Percentiles rank a stretch among this genome's conserved stretches.
Conservation (phyloP, 2,329 filamentous ascomycete genomes). For the Beauveria sp. region DNA sequence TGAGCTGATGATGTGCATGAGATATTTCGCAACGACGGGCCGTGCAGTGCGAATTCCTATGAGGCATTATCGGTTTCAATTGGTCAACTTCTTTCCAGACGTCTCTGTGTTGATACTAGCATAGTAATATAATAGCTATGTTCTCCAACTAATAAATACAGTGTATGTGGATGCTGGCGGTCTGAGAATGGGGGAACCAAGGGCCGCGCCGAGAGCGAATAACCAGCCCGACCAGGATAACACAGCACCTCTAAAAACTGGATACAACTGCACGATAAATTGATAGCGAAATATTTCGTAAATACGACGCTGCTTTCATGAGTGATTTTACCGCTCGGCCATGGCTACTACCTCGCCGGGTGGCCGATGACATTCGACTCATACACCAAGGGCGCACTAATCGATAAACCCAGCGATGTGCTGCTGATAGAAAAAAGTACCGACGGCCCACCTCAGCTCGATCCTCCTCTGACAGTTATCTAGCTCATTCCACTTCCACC, state of each 20-base stretch:
- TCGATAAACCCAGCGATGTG: neutral
- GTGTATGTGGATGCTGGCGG: too few relatives aligned
- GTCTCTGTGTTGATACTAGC: too few relatives aligned
- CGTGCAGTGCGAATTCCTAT: neutral
- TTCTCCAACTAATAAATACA: too few relatives aligned
- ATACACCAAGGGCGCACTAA: neutral
- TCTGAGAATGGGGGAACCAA: too few relatives aligned
- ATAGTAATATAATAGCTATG: too few relatives aligned
- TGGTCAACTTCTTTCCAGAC: too few relatives aligned
- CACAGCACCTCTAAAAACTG: neutral
- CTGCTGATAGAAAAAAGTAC: neutral
- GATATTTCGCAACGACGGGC: neutral
- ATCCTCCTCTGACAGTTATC: neutral
- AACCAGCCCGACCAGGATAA: too few relatives aligned
- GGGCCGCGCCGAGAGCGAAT: neutral
- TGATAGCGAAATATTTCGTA: neutral
- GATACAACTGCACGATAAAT: neutral
- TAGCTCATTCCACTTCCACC: neutral
- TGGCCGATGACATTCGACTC: neutral
- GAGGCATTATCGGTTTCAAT: neutral
- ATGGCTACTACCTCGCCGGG: neutral
- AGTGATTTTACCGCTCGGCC: neutral
- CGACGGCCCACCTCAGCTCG: neutral
- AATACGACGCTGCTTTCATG: neutral
- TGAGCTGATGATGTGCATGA: conserved; percentile 12